Conservation (phyloP, 192 early-diverging fungal genomes). For the Mortierella claussenii region DNA sequence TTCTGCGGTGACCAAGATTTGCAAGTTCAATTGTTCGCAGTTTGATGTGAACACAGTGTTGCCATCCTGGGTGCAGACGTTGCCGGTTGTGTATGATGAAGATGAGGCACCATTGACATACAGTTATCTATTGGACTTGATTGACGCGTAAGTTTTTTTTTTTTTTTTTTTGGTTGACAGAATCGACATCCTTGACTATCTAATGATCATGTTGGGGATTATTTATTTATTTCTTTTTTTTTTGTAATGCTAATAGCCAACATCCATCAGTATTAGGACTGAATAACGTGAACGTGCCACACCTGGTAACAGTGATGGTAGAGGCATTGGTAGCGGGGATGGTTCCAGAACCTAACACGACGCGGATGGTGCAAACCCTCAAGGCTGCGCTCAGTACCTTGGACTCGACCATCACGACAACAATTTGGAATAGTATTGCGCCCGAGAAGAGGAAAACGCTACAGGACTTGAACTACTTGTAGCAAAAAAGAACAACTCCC, state of each 20-base stretch:
- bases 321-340: conserved; percentile 65
- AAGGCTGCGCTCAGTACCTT: conserved; percentile 57
- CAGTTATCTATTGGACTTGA: conserved; percentile 75
- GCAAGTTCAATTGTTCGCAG: conserved; percentile 69
- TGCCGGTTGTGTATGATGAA: conserved; percentile 91
- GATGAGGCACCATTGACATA: conserved; percentile 85
- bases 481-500: no score
- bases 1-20: conserved; percentile 89
- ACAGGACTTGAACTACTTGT: conserved; percentile 40
- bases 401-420: conserved; percentile 47
- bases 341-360: conserved; percentile 35
- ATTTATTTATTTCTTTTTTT: neutral
- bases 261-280: conserved; percentile 68
- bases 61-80: conserved; percentile 76
- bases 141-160: conserved; percentile 61
- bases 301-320: conserved; percentile 65
- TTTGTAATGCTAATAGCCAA: conserved; percentile 43
- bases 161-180: neutral
- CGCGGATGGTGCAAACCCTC: conserved; percentile 57
- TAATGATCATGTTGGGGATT: no score
- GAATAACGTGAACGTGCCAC: conserved; percentile 67
- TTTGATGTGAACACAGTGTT: conserved; percentile 70
- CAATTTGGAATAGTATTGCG: conserved; percentile 62
- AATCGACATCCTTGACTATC: no score
- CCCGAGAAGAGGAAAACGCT: conserved; percentile 57